phyloP scores from a whole-genome alignment of 2,329 filamentous ascomycete species.

The Achaetomium macrosporum region DNA sequence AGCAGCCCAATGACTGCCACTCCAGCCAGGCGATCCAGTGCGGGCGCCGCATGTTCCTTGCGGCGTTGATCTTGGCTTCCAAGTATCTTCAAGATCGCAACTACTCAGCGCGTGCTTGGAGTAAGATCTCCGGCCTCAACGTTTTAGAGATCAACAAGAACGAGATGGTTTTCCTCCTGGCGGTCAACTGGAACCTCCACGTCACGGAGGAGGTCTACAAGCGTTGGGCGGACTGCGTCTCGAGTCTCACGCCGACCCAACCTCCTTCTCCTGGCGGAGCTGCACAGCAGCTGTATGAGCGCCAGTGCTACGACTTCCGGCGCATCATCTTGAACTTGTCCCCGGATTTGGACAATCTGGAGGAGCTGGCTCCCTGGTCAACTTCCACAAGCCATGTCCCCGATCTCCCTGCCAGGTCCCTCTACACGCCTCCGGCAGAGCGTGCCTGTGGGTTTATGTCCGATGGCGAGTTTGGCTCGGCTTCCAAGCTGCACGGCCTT shows the following conservation, averaged over 20 bases:
- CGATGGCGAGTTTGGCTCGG: conserved; percentile 37
- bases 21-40: conserved; percentile 81
- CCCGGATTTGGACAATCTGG: conserved; percentile 53
- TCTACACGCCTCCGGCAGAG: conserved; percentile 40
- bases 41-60: conserved; percentile 93
- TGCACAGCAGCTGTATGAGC: conserved; percentile 36
- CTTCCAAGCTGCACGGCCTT: conserved; percentile 36
- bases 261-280: conserved; percentile 48
- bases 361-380: conserved; percentile 40
- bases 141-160: conserved; percentile 94
- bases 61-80: conserved; percentile 88
- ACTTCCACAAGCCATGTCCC: conserved; percentile 31
- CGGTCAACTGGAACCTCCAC: conserved; percentile 92
- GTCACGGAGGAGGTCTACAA: conserved; percentile 85
- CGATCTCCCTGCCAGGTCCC: conserved; percentile 38
- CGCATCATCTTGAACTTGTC: conserved; percentile 52
- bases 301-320: conserved; percentile 52
- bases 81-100: conserved; percentile 98
- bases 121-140: conserved; percentile 95
- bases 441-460: conserved; percentile 29
- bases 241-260: conserved; percentile 70
- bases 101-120: conserved; percentile 96
- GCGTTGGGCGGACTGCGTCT: conserved; percentile 87
- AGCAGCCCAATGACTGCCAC: conserved; percentile 68
- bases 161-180: conserved; percentile 83